Percentiles rank a stretch among this genome's conserved stretches.
Evolutionary conservation across 805 yeast genomes (phyloP).

Genomic region (Wickerhamomyces chaumierensis): DNA sequence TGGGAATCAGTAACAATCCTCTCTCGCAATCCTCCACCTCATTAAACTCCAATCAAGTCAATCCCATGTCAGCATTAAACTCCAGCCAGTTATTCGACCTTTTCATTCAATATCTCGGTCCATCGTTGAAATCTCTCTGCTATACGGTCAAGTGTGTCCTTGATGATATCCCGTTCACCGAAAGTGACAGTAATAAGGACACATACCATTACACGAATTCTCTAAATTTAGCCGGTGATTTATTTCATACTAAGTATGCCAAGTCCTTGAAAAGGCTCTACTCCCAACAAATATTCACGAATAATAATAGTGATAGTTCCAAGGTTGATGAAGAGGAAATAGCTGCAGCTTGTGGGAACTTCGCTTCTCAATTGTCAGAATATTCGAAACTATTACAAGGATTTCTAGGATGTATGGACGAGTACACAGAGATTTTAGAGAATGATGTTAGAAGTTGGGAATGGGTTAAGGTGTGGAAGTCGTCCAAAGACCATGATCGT

Average conservation of each 20-base stretch:
- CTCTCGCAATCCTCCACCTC: conserved; percentile 3
- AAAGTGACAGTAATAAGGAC: conserved; percentile 23
- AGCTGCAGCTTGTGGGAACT: conserved; percentile 77
- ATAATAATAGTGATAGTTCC: conserved; percentile 12
- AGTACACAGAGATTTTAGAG: conserved; percentile 20
- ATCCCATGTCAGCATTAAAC: conserved; percentile 15
- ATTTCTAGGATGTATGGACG: conserved; percentile 33
- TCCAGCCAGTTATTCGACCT: conserved; percentile 42
- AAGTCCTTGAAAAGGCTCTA: conserved; percentile 50
- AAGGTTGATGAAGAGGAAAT: conserved; percentile 68
- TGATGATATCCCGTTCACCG: conserved; percentile 45
- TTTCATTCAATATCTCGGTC: conserved; percentile 60
- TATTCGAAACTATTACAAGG: conserved; percentile 45
- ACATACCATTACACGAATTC: conserved; percentile 35
- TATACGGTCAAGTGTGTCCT: conserved; percentile 54
- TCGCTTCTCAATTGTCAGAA: conserved; percentile 52
- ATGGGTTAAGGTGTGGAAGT: conserved; percentile 47
- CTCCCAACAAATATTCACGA: conserved; percentile 17
- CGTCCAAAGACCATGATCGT: not conserved
- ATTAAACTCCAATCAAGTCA: conserved; percentile 7
- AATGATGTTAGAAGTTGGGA: conserved; percentile 25
- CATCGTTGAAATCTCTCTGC: conserved; percentile 57
- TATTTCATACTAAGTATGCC: conserved; percentile 46
- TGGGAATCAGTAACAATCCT: too few species aligned
- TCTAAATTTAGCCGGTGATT: conserved; percentile 36